phyloP scores from a whole-genome alignment of 2,329 filamentous ascomycete genomes.

The Penicillium psychrosexuale region DNA sequence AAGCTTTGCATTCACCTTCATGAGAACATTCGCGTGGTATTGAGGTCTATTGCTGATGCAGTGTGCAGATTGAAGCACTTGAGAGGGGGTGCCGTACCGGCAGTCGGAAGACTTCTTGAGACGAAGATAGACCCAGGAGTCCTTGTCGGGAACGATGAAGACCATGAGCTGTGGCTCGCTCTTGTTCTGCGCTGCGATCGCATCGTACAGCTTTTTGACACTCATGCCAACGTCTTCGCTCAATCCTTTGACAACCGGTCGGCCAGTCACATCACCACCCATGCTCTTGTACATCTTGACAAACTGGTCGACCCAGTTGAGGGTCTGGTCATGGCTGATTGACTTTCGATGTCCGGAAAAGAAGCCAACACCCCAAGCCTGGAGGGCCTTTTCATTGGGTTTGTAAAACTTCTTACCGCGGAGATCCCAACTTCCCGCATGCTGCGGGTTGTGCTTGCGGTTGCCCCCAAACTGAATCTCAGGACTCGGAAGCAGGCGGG shows the following conservation, averaged over 20 bases:
- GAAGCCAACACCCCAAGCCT: constrained; percentile 71
- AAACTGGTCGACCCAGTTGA: constrained; percentile 60
- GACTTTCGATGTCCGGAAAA: constrained; percentile 56
- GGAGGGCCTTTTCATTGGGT: constrained; percentile 61
- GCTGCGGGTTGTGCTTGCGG: constrained; percentile 57
- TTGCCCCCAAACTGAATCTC: constrained; percentile 64
- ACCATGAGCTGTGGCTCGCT: constrained; percentile 71
- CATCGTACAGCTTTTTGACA: constrained; percentile 55
- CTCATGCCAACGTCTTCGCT: constrained; percentile 51
- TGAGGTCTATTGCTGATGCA: constrained; percentile 69
- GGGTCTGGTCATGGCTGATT: constrained; percentile 44
- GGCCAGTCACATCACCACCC: constrained; percentile 54
- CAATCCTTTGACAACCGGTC: constrained; percentile 47
- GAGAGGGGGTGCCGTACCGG: constrained; percentile 76
- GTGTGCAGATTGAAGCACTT: constrained; percentile 71
- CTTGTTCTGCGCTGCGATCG: constrained; percentile 38
- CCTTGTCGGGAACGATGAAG: constrained; percentile 70
- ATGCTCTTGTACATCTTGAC: constrained; percentile 58
- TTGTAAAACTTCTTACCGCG: constrained; percentile 73
- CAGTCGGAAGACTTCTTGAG: constrained; percentile 90
- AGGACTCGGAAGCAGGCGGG: constrained; percentile 68
- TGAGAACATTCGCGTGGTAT: constrained; percentile 88
- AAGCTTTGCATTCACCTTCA: constrained; percentile 97
- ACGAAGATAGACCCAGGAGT: constrained; percentile 70
- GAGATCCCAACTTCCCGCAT: constrained; percentile 79